Evolutionary conservation across 2,329 filamentous ascomycete genomes (phyloP), one percentile per base, ranked within the genome.

Genomic region (Fusarium sp.): DNA sequence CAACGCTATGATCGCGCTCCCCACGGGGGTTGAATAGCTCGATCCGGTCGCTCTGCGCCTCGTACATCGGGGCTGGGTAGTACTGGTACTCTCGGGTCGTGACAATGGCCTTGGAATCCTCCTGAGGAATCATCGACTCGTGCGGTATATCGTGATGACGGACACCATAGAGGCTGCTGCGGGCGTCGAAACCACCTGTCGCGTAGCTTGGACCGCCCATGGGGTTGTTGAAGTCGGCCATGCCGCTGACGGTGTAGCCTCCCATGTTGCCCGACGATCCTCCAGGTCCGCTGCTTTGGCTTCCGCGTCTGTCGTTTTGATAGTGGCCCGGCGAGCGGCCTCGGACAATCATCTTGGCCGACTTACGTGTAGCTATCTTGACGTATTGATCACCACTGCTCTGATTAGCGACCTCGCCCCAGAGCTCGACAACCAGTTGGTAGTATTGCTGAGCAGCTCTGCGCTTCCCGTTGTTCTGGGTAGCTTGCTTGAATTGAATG

Each of bases 401-500:
- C 75, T 82, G 85, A 37, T 81, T 79, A 5, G 89, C 87, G 12
- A 94, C 84, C 72, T 95, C 91, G 12, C 89, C 94, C 82, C 90
- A 94, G 2, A 97, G 89, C 80, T 97, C 94, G 8, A 97, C 92
- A 50, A 97, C 89, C n/a, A 98, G 87, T 77, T 96, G 94, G 79
- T 97, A 97, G 81, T 95, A 97, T 77, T 97, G 95, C 79, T 98
- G 95, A 23, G 95, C 94, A 3, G 95, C 95, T 64, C 95, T 88
- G 75, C 95, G 88, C 81, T 97, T 97, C 52, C 95, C 95, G 75
- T 98, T 98, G 84, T 97, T 98, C 30, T 94, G 94, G 0, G 95
- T 97, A 3, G 95, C 95, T 73, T 94, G 94, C 81, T 97, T 97
- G 88, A 97, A 98, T 77, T 97, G 95, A 58, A 97, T 96, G 16